Evolutionary conservation across 1,284 basidiomycete genomes (phyloP), one percentile per base, ranked within the genome.

Genomic region (Tetrapyrgos nigripes): DNA sequence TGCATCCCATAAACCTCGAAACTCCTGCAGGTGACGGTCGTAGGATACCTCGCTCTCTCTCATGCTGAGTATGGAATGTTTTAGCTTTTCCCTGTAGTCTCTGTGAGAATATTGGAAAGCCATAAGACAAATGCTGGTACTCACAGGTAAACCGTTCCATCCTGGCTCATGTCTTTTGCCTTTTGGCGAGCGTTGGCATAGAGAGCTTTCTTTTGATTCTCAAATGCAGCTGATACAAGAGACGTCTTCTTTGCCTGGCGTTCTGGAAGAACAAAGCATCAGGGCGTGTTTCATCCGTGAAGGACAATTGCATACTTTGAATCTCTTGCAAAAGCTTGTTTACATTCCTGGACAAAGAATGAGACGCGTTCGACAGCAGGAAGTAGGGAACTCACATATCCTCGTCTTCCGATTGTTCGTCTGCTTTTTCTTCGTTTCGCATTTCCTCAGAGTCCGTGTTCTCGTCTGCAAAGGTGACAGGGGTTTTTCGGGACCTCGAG

Each of bases 131-230:
- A 50, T 17, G 55, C 63, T 45, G 8, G 14, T 27, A 3, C 48
- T 50, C 44, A 69, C 69, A 68, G 53, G 47, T 63, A 61, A 9
- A 58, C 61, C 6, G 58, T 61, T 27, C 66, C 66, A 19, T 68
- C 63, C 19, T 59, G 64, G 17, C 61, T 63, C 17, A 68, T 50
- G 10, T 68, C 66, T 48, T 65, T 65, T 19, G 68, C 66, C 35
- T 58, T 55, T 45, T 65, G 59, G 47, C 72, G 66, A 33, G 66
- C 66, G 10, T 62, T 49, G 5, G 61, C 55, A 59, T 66, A 75
- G 19, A 73, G 59, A 14, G 57, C 63, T 45, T 68, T 65, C 50
- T 70, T 73, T 60, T 70, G 67, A 27, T 64, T 68, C 13, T 68
- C 64, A 47, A 73, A 70, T 5, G 68, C 68, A 19, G 66, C 60